Conservation (phyloP, 1,139 yeast genomes). For the Geotrichum bryndzae region DNA sequence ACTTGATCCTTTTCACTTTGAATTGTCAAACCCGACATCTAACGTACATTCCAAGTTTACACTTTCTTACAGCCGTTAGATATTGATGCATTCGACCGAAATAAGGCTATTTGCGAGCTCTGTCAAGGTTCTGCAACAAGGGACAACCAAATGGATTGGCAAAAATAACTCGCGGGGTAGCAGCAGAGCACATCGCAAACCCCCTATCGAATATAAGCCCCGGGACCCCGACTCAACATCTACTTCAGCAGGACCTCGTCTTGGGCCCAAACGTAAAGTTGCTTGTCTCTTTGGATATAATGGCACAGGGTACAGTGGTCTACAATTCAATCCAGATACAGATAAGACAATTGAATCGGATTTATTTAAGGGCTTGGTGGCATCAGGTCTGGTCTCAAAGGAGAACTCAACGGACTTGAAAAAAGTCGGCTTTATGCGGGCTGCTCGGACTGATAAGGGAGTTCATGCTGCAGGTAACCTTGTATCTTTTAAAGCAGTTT, state of each 20-base stretch:
- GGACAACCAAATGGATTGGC: not conserved
- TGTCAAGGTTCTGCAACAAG: not conserved
- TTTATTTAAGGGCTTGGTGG: constrained; percentile 72
- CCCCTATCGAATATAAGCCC: not conserved
- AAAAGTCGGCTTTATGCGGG: constrained; percentile 86
- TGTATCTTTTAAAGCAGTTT: constrained; percentile 76
- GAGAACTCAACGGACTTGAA: constrained; percentile 87
- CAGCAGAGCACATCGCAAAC: not conserved
- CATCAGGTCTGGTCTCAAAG: constrained; percentile 83
- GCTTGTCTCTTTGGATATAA: constrained; percentile 94
- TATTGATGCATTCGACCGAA: not conserved
- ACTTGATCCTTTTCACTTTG: not conserved
- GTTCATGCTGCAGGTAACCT: constrained; percentile 99
- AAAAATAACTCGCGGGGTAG: not conserved
- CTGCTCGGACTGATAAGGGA: constrained; percentile 97
- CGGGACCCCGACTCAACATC: not conserved
- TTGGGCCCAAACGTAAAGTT: constrained; percentile 71
- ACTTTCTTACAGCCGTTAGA: not conserved
- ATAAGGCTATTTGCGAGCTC: not conserved
- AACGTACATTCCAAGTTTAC: not conserved
- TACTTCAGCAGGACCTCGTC: not conserved
- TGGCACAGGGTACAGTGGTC: constrained; percentile 96
- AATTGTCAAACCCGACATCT: not conserved
- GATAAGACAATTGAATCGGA: constrained; percentile 90
- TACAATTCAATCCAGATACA: constrained; percentile 88